Evolutionary conservation across 352 stramenopile species (phyloP).

Genomic region (Phytophthora citricola): DNA sequence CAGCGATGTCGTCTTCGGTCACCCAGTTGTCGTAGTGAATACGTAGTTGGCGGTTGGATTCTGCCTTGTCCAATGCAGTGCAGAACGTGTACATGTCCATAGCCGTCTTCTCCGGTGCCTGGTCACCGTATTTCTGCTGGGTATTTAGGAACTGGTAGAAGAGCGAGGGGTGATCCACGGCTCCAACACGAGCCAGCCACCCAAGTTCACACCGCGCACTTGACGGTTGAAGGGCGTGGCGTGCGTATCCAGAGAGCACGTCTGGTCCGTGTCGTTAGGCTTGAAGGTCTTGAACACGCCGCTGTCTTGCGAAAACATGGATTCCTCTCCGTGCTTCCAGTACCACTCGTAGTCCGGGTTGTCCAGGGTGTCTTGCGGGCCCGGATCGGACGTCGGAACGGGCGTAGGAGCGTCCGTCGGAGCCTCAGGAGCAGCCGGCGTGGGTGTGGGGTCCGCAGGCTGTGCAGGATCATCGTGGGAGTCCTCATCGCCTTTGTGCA

Average conservation of each 20-base stretch:
- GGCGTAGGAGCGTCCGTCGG: constrained; percentile 8
- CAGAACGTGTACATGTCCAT: constrained; percentile 96
- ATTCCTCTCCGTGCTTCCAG: constrained; percentile 68
- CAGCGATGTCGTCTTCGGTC: constrained; percentile 91
- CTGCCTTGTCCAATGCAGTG: constrained; percentile 79
- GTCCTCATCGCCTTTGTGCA: background rate
- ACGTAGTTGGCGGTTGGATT: constrained; percentile 93
- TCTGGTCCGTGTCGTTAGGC: constrained; percentile 69
- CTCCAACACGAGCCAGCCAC: constrained; percentile 97
- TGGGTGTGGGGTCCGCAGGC: constrained; percentile 5
- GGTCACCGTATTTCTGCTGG: constrained; percentile 70
- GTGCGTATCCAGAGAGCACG: constrained; percentile 75
- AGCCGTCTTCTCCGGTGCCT: constrained; percentile 85
- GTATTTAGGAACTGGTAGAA: constrained; percentile 97
- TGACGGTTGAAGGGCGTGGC: constrained; percentile 47
- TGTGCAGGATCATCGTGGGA: constrained; percentile 22
- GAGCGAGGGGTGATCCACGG: constrained; percentile 95
- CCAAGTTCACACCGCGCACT: constrained; percentile 93
- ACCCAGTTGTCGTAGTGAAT: constrained; percentile 96
- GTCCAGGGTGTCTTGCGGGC: constrained; percentile 28
- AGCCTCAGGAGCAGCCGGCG: constrained; percentile 5
- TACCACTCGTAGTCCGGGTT: constrained; percentile 60
- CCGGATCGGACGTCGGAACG: constrained; percentile 5
- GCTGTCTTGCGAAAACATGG: constrained; percentile 55
- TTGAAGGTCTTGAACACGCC: constrained; percentile 67